A percentile compares a stretch with the other conserved stretches of the same genome.
Evolutionary conservation across 2,329 filamentous ascomycete genomes (phyloP).

Genomic region (Fusarium miscanthi): DNA sequence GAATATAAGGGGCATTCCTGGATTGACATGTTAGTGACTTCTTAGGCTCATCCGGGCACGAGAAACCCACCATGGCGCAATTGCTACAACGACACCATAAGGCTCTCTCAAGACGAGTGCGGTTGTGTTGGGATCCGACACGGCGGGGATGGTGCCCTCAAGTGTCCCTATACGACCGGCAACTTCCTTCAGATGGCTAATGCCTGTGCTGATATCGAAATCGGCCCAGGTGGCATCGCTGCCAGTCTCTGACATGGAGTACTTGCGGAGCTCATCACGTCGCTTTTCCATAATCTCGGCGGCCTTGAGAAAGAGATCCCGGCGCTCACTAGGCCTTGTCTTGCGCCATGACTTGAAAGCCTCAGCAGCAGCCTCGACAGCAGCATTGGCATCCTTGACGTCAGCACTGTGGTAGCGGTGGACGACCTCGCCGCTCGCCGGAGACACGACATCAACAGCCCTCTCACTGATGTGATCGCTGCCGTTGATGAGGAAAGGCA

Average conservation of each 20-base stretch:
- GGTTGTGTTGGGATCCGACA: constrained; percentile 47
- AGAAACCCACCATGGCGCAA: constrained; percentile 78
- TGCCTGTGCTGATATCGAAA: constrained; percentile 53
- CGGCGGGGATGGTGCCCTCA: constrained; percentile 52
- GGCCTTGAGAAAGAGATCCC: constrained; percentile 76
- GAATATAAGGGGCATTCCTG: constrained; percentile 69
- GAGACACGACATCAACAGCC: constrained; percentile 68
- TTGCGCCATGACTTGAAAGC: constrained; percentile 78
- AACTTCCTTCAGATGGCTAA: constrained; percentile 56
- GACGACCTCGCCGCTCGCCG: constrained; percentile 63
- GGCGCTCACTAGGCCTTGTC: constrained; percentile 68
- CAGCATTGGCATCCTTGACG: constrained; percentile 64
- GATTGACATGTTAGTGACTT: not conserved
- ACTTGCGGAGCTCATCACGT: constrained; percentile 68
- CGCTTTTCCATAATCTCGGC: constrained; percentile 72
- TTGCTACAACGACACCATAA: constrained; percentile 80
- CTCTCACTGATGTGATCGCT: constrained; percentile 57
- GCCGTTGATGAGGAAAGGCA: constrained; percentile 59
- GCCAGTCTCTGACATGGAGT: constrained; percentile 66
- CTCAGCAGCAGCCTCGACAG: constrained; percentile 66
- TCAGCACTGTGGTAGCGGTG: constrained; percentile 67
- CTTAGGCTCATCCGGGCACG: not conserved
- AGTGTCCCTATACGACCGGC: constrained; percentile 56
- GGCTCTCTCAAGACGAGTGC: constrained; percentile 80
- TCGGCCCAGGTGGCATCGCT: constrained; percentile 52